A percentile compares a stretch with the other conserved stretches of the same genome.
Conservation (phyloP, 495 filamentous ascomycete genomes). For the Penicillium alfredii region DNA sequence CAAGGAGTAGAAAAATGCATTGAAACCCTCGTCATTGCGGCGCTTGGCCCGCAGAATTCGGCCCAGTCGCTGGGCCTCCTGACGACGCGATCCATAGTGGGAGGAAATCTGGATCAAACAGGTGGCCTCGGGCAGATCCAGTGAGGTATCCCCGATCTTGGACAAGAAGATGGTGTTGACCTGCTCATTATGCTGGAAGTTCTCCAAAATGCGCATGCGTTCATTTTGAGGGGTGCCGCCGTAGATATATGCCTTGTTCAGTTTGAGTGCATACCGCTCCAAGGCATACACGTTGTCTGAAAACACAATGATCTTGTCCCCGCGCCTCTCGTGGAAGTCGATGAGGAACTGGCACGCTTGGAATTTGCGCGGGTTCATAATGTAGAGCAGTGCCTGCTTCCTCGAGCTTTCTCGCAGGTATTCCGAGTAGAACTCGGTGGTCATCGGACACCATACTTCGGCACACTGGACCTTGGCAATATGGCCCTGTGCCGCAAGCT, state of each 20-base stretch:
- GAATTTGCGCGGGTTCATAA: slow-evolving; percentile 97
- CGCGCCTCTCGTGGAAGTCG: slow-evolving; percentile 91
- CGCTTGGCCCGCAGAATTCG: slow-evolving; percentile 95
- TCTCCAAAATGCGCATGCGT: slow-evolving; percentile 83
- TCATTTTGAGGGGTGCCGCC: slow-evolving; percentile 83
- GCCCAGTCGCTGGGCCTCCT: slow-evolving; percentile 92
- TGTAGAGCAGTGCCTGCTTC: slow-evolving; percentile 73
- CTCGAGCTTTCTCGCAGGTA: slow-evolving; percentile 71
- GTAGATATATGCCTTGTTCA: slow-evolving; percentile 89
- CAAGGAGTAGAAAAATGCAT: slow-evolving; percentile 97
- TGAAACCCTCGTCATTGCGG: slow-evolving; percentile 97
- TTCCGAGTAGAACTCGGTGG: slow-evolving; percentile 93
- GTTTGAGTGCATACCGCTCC: slow-evolving; percentile 72
- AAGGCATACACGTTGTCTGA: slow-evolving; percentile 97
- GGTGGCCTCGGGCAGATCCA: slow-evolving; percentile 94
- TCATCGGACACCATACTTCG: slow-evolving; percentile 99
- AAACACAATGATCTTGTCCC: slow-evolving; percentile 98
- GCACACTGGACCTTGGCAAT: slow-evolving; percentile 97
- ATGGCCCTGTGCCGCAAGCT: slow-evolving; percentile 91
- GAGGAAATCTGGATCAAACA: slow-evolving; percentile 98
- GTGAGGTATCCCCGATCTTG: slow-evolving; percentile 95
- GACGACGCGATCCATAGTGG: slow-evolving; percentile 94
- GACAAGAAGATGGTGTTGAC: slow-evolving; percentile 97
- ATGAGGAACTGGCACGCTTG: slow-evolving; percentile 96
- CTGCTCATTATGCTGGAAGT: slow-evolving; percentile 90